Conservation (phyloP, 495 filamentous ascomycete species). For the Penicillium diatomitis region DNA sequence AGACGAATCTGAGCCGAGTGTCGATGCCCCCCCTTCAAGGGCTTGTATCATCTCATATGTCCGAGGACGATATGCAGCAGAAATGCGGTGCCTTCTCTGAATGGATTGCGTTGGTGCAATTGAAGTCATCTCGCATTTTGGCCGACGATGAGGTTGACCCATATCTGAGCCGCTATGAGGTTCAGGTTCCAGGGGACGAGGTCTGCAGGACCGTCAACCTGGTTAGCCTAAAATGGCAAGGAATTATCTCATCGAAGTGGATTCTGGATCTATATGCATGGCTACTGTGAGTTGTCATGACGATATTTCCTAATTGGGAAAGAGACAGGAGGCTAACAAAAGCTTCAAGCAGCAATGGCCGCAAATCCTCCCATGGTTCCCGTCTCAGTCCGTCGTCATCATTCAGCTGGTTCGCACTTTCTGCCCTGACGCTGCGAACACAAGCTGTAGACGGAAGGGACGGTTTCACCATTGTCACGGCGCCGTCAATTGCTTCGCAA, state of each 20-base stretch:
- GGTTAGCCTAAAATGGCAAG: slow-evolving; percentile 40
- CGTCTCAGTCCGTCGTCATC: slow-evolving; percentile 1
- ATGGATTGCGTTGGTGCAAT: slow-evolving; percentile 69
- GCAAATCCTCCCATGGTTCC: slow-evolving; percentile 1
- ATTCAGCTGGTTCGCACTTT: slow-evolving; percentile 32
- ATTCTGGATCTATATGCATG: slow-evolving; percentile 27
- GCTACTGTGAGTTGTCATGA: slow-evolving; percentile 27
- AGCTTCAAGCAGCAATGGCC: slow-evolving; percentile 3
- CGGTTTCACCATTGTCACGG: slow-evolving; percentile 36
- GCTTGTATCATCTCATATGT: slow-evolving; percentile 24
- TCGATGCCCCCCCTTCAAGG: slow-evolving; percentile 43
- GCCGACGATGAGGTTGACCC: slow-evolving; percentile 65
- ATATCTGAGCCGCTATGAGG: slow-evolving; percentile 71
- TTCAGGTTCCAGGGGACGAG: slow-evolving; percentile 48
- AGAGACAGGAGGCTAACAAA: slow-evolving; percentile 1
- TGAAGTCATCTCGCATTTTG: slow-evolving; percentile 63
- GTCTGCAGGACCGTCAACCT: slow-evolving; percentile 15
- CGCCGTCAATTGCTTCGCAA: slow-evolving; percentile 7
- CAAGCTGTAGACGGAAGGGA: slow-evolving; percentile 33
- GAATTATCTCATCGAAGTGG: slow-evolving; percentile 35
- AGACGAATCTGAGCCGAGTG: slow-evolving; percentile 23
- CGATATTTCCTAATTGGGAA: background rate
- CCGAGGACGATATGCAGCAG: slow-evolving; percentile 44
- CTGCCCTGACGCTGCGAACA: slow-evolving; percentile 25
- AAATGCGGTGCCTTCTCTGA: slow-evolving; percentile 62